Evolutionary conservation across 2,329 filamentous ascomycete species (phyloP).

Genomic region (Penicillium sp.): DNA sequence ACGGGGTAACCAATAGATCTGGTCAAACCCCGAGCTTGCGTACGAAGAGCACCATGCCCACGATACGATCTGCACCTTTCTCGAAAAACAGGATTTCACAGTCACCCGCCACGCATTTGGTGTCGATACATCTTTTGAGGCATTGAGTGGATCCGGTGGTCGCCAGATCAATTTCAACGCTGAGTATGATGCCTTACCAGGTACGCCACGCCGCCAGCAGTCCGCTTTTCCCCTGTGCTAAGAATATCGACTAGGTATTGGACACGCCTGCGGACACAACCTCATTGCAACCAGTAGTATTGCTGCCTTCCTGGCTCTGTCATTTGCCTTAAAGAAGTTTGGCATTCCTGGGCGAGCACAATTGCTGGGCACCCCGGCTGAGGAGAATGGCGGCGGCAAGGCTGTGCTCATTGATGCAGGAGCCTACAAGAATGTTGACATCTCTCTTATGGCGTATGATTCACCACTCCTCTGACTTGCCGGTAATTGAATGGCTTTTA

Average conservation of each 20-base stretch:
- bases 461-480: not conserved
- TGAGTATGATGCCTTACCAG: constrained; percentile 53
- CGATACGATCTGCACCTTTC: constrained; percentile 54
- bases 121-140: constrained; percentile 60
- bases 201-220: constrained; percentile 12
- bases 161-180: constrained; percentile 47
- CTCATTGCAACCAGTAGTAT: constrained; percentile 46
- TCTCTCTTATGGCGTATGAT: constrained; percentile 53
- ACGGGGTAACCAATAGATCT: constrained; percentile 40
- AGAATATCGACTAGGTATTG: constrained; percentile 41
- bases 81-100: constrained; percentile 53
- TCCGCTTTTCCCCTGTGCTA: not conserved
- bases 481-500: too few species aligned
- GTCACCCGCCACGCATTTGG: constrained; percentile 60
- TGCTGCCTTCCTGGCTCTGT: constrained; percentile 54
- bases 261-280: constrained; percentile 51
- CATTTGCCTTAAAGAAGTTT: constrained; percentile 51
- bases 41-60: constrained; percentile 61
- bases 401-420: constrained; percentile 52
- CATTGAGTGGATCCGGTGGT: constrained; percentile 50
- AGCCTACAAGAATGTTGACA: constrained; percentile 49
- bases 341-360: constrained; percentile 46
- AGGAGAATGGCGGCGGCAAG: constrained; percentile 50
- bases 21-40: constrained; percentile 58
- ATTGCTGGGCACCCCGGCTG: constrained; percentile 48